A percentile compares a stretch with the other conserved stretches of the same genome.
Conservation (phyloP, 129 eudicot species). For the Flaveria brownii region DNA sequence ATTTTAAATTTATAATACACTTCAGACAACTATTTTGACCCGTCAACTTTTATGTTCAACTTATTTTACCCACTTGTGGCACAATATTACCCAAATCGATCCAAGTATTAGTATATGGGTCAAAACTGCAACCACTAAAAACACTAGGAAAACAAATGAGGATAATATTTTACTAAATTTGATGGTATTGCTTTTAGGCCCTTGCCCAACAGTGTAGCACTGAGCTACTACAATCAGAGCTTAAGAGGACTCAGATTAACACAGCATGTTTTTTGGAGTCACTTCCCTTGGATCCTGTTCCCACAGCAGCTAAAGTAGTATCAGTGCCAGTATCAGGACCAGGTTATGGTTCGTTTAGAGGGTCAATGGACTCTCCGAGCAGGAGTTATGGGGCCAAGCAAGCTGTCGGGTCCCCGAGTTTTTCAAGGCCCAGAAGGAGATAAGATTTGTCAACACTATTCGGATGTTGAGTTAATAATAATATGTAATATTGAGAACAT, state of each 20-base stretch:
- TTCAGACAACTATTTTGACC: neutral
- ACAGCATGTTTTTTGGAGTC: constrained; percentile 92
- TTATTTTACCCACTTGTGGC: too few relatives aligned
- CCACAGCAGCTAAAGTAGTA: constrained; percentile 48
- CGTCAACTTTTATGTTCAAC: too few relatives aligned
- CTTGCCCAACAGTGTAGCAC: constrained; percentile 87
- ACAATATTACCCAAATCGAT: too few relatives aligned
- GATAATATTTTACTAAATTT: constrained; percentile 4
- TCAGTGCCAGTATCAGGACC: constrained; percentile 47
- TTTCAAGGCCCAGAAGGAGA: constrained; percentile 81
- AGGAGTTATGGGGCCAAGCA: constrained; percentile 55
- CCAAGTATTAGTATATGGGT: constrained; percentile 1
- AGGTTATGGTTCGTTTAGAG: constrained; percentile 63
- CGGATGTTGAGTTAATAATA: constrained; percentile 6
- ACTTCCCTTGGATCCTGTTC: constrained; percentile 53
- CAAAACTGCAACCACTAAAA: neutral
- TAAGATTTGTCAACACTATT: constrained; percentile 29
- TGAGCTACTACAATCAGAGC: constrained; percentile 81
- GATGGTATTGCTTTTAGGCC: constrained; percentile 47
- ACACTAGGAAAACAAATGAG: neutral
- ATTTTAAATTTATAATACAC: neutral
- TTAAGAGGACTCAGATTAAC: constrained; percentile 84
- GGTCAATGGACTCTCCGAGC: constrained; percentile 69
- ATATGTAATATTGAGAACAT: constrained; percentile 2
- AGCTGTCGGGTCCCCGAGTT: constrained; percentile 56